Percentiles rank a stretch among this genome's conserved stretches.
phyloP scores from a whole-genome alignment of 192 early-diverging fungal genomes.

The Lobosporangium transversale region DNA sequence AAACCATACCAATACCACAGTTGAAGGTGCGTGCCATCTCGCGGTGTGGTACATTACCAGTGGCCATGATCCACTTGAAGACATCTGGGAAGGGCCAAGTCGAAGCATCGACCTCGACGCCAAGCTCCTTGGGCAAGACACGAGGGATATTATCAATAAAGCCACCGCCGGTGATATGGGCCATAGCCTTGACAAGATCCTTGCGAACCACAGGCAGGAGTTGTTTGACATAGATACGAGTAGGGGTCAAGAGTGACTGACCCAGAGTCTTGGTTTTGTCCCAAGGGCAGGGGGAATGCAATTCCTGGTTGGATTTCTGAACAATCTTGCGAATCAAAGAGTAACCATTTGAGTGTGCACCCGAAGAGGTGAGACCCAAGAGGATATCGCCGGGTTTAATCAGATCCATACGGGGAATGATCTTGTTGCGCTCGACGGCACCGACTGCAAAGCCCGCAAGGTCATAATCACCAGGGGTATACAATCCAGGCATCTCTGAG shows the following conservation, averaged over 20 bases:
- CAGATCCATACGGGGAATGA: constrained; percentile 84
- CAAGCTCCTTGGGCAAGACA: constrained; percentile 84
- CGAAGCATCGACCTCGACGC: constrained; percentile 84
- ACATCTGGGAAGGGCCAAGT: constrained; percentile 88
- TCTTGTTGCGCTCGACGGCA: constrained; percentile 89
- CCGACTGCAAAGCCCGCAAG: constrained; percentile 98
- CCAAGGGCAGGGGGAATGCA: constrained; percentile 87
- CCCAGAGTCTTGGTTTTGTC: constrained; percentile 75
- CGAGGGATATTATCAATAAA: constrained; percentile 99
- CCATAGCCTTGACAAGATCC: constrained; percentile 92
- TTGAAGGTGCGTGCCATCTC: constrained; percentile 99
- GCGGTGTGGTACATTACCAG: constrained; percentile 80
- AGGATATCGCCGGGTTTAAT: constrained; percentile 87
- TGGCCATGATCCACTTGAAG: constrained; percentile 93
- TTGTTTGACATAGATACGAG: constrained; percentile 95
- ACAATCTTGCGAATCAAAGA: constrained; percentile 95
- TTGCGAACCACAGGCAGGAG: constrained; percentile 83
- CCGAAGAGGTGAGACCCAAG: constrained; percentile 93
- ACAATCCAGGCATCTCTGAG: constrained; percentile 99
- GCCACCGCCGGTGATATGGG: constrained; percentile 98
- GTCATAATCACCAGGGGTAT: constrained; percentile 85
- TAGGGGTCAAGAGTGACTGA: constrained; percentile 89
- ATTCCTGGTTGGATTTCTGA: constrained; percentile 73
- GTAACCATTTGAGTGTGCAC: constrained; percentile 99
- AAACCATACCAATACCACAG: constrained; percentile 98